Evolutionary conservation across 805 yeast genomes (phyloP), one percentile per base, ranked within the genome.

Genomic region (Lachancea dasiensis): DNA sequence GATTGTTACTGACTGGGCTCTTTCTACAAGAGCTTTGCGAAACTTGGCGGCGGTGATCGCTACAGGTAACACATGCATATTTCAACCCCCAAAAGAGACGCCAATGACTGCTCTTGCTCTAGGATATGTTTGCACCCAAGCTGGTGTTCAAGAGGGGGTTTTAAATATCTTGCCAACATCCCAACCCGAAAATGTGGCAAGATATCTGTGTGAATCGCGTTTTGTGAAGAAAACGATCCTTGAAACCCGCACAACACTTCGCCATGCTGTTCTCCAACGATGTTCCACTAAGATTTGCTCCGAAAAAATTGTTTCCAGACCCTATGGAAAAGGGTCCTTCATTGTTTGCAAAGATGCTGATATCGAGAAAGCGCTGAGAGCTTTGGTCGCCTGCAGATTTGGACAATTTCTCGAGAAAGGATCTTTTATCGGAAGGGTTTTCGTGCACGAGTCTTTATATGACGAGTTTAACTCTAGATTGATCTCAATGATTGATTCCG

Each of bases 301-400:
- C 50, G 82, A 83, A 66, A 83, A 81, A 56, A 62, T 79, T 35
- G 75, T 86, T 3, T 67, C 83, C 54, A 90, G 82, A 60, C 69
- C 82, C 29, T 90, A 92, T 24, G 92, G 92, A 21, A 83, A 83
- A 58, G 86, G 90, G 13, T 89, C 92, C 3, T 75, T 81, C 48
- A 72, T 82, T 39, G 79, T 82, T 3, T 82, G 82, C 57, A 78
- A 79, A 38, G 89, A 81, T 53, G 86, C 86, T 8, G 75, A 80
- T 44, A 48, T 82, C 15, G 81, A 75, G 41, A 61, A 65, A 28
- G 90, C 90, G 0, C 76, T 81, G 11, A 70, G 69, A n/a, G 84
- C 77, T 27, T 74, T 84, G 86, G 79, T 38, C 68, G 73, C 51
- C 81, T 82, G 48, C 17, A 27, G 16, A 13, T 14, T 27, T n/a